Percentiles rank a stretch among this genome's conserved stretches.
Evolutionary conservation across 2,329 filamentous ascomycete genomes (phyloP).

Genomic region (Beauveria brongniartii): DNA sequence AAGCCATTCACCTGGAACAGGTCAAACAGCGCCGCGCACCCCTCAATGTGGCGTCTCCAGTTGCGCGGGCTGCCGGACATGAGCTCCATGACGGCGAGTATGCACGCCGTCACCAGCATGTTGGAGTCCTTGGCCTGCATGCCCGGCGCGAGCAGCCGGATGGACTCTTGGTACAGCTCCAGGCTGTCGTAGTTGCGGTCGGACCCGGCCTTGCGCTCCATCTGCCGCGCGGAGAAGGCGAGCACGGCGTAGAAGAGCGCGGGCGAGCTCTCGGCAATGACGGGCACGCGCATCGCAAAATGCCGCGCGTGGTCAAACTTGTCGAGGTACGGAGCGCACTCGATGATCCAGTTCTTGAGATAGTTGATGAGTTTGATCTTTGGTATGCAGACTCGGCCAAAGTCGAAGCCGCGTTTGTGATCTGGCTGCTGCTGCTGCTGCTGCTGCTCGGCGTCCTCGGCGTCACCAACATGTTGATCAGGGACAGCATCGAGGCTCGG

Average conservation of each 20-base stretch:
- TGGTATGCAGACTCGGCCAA: conserved; percentile 21
- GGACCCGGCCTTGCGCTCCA: conserved; percentile 40
- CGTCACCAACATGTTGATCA: conserved; percentile 8
- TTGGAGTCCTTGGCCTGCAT: conserved; percentile 35
- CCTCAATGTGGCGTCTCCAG: conserved; percentile 48
- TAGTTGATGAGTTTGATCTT: conserved; percentile 23
- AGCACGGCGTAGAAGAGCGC: conserved; percentile 41
- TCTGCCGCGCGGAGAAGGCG: conserved; percentile 44
- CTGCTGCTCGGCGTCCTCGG: conserved; percentile 8
- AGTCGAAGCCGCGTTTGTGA: conserved; percentile 17
- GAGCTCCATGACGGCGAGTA: conserved; percentile 40
- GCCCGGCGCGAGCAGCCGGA: conserved; percentile 33
- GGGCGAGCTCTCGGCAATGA: conserved; percentile 37
- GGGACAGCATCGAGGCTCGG: conserved; percentile 22
- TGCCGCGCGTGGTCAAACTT: conserved; percentile 46
- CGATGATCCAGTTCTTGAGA: conserved; percentile 41
- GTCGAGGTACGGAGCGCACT: conserved; percentile 42
- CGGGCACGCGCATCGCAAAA: conserved; percentile 43
- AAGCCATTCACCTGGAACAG: conserved; percentile 41
- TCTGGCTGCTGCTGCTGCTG: not conserved
- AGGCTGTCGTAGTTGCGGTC: conserved; percentile 41
- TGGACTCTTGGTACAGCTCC: conserved; percentile 45
- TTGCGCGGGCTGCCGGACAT: conserved; percentile 40
- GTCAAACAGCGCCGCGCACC: conserved; percentile 45
- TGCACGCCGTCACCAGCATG: conserved; percentile 37